phyloP scores from a whole-genome alignment of 306 rosid species.

The Canavalia ensiformis region DNA sequence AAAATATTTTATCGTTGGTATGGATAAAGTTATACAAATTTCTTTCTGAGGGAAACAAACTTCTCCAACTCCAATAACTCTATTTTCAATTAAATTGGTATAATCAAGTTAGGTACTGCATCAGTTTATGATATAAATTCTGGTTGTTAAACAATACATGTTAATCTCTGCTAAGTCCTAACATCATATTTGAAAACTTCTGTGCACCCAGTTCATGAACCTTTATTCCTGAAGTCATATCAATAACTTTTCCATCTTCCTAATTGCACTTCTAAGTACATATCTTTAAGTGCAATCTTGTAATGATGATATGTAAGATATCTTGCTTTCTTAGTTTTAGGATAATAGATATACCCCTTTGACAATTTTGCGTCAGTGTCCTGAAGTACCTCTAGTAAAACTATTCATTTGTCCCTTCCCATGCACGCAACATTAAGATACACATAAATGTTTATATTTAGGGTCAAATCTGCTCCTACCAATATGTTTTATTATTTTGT shows the following conservation, averaged over 20 bases:
- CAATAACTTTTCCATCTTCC: constrained; percentile 37
- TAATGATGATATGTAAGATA: constrained; percentile 37
- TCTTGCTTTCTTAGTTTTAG: constrained; percentile 35
- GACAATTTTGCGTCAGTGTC: constrained; percentile 7
- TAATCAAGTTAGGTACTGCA: constrained; percentile 31
- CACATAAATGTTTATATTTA: not conserved
- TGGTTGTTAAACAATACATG: constrained; percentile 42
- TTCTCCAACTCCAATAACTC: not conserved
- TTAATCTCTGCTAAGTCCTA: constrained; percentile 32
- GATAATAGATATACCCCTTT: constrained; percentile 29
- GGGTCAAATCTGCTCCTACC: constrained; percentile 10
- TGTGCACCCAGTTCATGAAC: constrained; percentile 33
- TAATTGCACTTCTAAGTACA: constrained; percentile 43
- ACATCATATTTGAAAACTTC: constrained; percentile 27
- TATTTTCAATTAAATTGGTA: not conserved
- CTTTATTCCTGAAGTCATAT: constrained; percentile 21
- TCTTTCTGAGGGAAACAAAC: not conserved
- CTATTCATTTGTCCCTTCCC: constrained; percentile 31
- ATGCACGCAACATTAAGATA: constrained; percentile 42
- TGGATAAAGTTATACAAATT: not conserved
- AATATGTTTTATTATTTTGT: not conserved
- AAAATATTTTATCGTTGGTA: not conserved
- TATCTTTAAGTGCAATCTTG: constrained; percentile 49
- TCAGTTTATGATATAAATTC: constrained; percentile 17
- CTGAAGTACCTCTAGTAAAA: not conserved